These are phyloP conservation scores for Chlamydomonas incerta DNA, from an alignment of 139 green algal genomes.

Conservation along the genomic window DNA sequence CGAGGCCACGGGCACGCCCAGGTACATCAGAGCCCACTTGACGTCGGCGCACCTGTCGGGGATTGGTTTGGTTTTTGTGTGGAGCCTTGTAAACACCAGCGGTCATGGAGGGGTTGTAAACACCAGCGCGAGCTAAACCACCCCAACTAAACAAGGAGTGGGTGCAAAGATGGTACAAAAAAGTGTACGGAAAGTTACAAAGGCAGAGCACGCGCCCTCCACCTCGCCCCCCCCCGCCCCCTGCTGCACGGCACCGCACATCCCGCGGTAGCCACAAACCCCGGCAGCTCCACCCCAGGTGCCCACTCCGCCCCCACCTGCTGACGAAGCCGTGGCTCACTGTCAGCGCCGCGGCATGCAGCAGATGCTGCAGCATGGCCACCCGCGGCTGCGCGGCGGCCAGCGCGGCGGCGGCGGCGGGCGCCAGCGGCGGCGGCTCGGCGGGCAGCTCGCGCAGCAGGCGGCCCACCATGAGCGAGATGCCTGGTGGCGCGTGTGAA, in stretches of 20 bases:
- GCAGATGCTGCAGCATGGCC: constrained; percentile 51
- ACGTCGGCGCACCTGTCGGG: constrained; percentile 61
- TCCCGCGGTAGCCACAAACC: neutral
- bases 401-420: constrained; percentile 4
- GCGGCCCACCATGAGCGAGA: constrained; percentile 49
- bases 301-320: constrained; percentile 11
- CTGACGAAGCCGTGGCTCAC: constrained; percentile 62
- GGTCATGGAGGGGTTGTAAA: too few species aligned
- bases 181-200: too few species aligned
- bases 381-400: neutral
- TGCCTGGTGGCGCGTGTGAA: constrained; percentile 30
- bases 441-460: constrained; percentile 42
- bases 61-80: too few species aligned
- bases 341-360: constrained; percentile 50
- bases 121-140: too few species aligned
- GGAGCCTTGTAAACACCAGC: too few species aligned
- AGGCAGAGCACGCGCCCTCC: too few species aligned
- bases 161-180: too few species aligned
- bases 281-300: neutral
- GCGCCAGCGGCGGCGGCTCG: neutral
- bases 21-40: constrained; percentile 42
- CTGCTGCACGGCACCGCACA: too few species aligned
- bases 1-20: neutral
- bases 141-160: too few species aligned
- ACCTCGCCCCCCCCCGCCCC: too few species aligned